Evolutionary conservation across 2,329 filamentous ascomycete species (phyloP).

Genomic region (Didymella sp.): DNA sequence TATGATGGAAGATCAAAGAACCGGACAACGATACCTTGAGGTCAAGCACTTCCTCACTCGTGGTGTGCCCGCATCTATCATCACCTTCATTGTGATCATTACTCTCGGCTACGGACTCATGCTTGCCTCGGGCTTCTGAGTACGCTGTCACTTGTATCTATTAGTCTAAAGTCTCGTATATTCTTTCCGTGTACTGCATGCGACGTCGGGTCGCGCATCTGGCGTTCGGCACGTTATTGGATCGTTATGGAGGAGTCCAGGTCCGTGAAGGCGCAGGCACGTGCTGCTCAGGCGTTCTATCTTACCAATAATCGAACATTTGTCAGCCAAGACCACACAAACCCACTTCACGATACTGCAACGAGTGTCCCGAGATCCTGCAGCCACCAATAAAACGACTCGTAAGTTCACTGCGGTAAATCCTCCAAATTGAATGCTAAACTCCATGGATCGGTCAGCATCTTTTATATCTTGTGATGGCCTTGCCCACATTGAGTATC

Average conservation of each 20-base stretch:
- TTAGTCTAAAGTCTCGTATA: constrained; percentile 10
- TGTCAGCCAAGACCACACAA: not conserved
- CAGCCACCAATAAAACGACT: not conserved
- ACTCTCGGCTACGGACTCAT: constrained; percentile 92
- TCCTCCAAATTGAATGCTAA: not conserved
- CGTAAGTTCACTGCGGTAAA: too few species aligned
- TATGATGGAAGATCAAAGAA: constrained; percentile 96
- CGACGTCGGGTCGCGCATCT: constrained; percentile 3
- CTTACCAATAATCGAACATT: constrained; percentile 3
- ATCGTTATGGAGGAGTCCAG: too few species aligned
- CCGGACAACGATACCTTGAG: constrained; percentile 87
- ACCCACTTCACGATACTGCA: not conserved
- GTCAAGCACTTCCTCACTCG: constrained; percentile 94
- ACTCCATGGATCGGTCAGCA: not conserved
- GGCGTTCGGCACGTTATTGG: constrained; percentile 5
- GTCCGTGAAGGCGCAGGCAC: not conserved
- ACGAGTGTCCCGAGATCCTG: not conserved
- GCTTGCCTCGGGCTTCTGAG: constrained; percentile 72
- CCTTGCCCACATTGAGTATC: not conserved
- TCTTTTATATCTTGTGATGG: not conserved
- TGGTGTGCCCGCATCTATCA: constrained; percentile 85
- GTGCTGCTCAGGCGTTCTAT: not conserved
- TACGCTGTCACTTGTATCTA: not conserved
- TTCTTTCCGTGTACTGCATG: constrained; percentile 10
- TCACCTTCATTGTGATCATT: constrained; percentile 82